Percentiles rank a stretch among this genome's conserved stretches.
Conservation (phyloP, 108 stramenopile species). For the Cyclostephanos invisitatus region DNA sequence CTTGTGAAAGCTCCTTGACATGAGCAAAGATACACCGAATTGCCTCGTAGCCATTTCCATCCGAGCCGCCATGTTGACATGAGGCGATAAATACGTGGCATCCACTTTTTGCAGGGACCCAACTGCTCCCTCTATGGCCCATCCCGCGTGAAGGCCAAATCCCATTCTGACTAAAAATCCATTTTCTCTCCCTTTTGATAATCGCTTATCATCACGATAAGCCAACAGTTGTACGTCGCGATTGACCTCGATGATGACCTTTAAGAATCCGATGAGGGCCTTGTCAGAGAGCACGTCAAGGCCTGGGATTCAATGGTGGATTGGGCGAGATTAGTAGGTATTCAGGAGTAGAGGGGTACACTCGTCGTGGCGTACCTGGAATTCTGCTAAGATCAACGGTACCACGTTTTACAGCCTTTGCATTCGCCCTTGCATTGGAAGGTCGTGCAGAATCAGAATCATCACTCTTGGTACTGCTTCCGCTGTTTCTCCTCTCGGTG, state of each 20-base stretch:
- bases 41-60: slow-evolving; percentile 91
- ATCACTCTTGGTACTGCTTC: slow-evolving; percentile 13
- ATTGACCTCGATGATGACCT: slow-evolving; percentile 77
- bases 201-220: slow-evolving; percentile 64
- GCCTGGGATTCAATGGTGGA: slow-evolving; percentile 32
- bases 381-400: slow-evolving; percentile 46
- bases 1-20: slow-evolving; percentile 52
- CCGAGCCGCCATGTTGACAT: slow-evolving; percentile 95
- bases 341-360: neutral
- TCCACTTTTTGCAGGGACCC: slow-evolving; percentile 92
- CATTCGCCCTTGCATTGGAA: neutral
- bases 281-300: slow-evolving; percentile 77
- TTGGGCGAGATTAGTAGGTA: neutral
- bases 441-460: neutral
- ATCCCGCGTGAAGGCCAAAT: slow-evolving; percentile 95
- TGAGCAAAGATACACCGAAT: slow-evolving; percentile 80
- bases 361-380: slow-evolving; percentile 28
- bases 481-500: slow-evolving; percentile 14
- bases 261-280: slow-evolving; percentile 83
- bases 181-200: slow-evolving; percentile 26
- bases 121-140: slow-evolving; percentile 96
- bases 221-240: slow-evolving; percentile 66
- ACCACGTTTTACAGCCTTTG: slow-evolving; percentile 9
- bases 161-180: slow-evolving; percentile 63
- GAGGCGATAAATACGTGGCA: slow-evolving; percentile 95